Percentiles rank a stretch among this genome's conserved stretches.
These are phyloP conservation scores for Aspergillus sp. DNA, from an alignment of 2,329 filamentous ascomycete species.

Conservation along the genomic window DNA sequence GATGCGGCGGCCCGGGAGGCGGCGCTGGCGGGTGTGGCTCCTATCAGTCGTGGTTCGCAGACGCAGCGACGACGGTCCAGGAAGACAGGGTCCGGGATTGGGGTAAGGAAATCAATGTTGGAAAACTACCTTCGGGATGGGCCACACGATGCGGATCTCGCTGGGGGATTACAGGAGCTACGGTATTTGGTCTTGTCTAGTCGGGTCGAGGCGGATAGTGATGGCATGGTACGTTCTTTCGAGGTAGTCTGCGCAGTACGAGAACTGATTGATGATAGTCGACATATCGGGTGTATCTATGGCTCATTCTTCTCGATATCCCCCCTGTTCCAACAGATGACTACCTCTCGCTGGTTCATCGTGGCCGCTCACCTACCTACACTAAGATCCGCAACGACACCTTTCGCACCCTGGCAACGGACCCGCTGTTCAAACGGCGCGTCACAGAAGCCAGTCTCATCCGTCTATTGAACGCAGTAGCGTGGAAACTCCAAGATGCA, in stretches of 20 bases:
- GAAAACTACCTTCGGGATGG: conserved; percentile 75
- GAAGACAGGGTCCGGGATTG: conserved; percentile 39
- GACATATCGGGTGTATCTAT: conserved; percentile 85
- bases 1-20: conserved; percentile 49
- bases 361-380: conserved; percentile 88
- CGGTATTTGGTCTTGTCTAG: conserved; percentile 43
- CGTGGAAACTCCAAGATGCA: conserved; percentile 84
- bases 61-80: conserved; percentile 29
- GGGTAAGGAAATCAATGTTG: conserved; percentile 46
- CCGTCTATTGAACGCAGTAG: conserved; percentile 85
- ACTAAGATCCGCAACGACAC: conserved; percentile 98
- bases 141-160: conserved; percentile 58
- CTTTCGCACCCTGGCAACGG: conserved; percentile 90
- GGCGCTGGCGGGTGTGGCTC: conserved; percentile 1
- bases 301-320: conserved; percentile 86
- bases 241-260: neutral
- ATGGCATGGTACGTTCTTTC: conserved; percentile 42
- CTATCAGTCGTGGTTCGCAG: conserved; percentile 4
- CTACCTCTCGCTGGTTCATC: conserved; percentile 84
- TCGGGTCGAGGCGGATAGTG: conserved; percentile 43
- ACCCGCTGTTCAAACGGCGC: conserved; percentile 90
- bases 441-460: conserved; percentile 95
- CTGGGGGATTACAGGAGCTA: conserved; percentile 38
- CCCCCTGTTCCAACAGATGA: conserved; percentile 75
- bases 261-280: conserved; percentile 51